Percentiles rank a stretch among this genome's conserved stretches.
Conservation (phyloP, 1,139 yeast genomes). For the Lodderomyces elongisporus region DNA sequence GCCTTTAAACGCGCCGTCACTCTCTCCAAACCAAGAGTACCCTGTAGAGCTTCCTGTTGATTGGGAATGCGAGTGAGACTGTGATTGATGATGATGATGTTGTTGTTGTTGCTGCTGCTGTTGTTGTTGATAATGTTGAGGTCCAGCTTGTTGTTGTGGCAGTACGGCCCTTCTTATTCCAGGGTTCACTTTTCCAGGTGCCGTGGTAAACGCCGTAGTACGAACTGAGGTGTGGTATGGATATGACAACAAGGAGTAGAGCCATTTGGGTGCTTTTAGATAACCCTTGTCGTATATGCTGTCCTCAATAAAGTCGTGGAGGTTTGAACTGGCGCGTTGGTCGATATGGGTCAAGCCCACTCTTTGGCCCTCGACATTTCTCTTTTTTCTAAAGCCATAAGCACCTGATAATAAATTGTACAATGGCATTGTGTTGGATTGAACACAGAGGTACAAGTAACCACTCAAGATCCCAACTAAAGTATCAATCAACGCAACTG, state of each 20-base stretch:
- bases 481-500: slow-evolving; percentile 32
- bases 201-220: slow-evolving; percentile 25
- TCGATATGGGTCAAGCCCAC: slow-evolving; percentile 26
- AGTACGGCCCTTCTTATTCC: neutral
- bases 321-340: slow-evolving; percentile 1
- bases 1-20: slow-evolving; percentile 23
- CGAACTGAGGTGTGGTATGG: slow-evolving; percentile 26
- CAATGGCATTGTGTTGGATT: slow-evolving; percentile 46
- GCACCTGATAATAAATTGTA: slow-evolving; percentile 40
- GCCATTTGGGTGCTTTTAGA: slow-evolving; percentile 38
- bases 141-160: too few species aligned
- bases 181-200: neutral
- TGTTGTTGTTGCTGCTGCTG: too few species aligned
- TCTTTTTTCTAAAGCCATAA: slow-evolving; percentile 8
- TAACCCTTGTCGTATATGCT: slow-evolving; percentile 41
- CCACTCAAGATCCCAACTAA: slow-evolving; percentile 50
- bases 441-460: slow-evolving; percentile 56
- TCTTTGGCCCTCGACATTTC: slow-evolving; percentile 20
- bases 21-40: slow-evolving; percentile 17
- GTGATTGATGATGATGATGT: neutral
- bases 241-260: slow-evolving; percentile 28
- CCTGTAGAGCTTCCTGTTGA: slow-evolving; percentile 6
- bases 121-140: too few species aligned
- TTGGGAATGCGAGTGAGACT: neutral
- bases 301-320: slow-evolving; percentile 24